Evolutionary conservation across 1,284 basidiomycete genomes (phyloP).

Genomic region (Polyporus tsugae): DNA sequence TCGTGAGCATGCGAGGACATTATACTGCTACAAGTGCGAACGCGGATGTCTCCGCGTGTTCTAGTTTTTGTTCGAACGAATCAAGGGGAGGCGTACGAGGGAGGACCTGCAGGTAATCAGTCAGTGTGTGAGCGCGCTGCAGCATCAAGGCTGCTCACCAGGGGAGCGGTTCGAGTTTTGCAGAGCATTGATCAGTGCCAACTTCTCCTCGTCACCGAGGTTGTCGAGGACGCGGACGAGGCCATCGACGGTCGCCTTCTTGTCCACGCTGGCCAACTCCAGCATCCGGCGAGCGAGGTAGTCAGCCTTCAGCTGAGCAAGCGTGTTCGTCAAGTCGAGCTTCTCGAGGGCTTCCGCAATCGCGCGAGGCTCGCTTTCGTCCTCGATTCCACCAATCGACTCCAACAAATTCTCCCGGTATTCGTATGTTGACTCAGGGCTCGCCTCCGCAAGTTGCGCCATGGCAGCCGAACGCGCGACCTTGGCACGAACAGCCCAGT

Average conservation of each 20-base stretch:
- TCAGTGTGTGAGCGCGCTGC: not conserved
- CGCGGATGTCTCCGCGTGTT: slow-evolving; percentile 6
- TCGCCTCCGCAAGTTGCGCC: slow-evolving; percentile 63
- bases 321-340: slow-evolving; percentile 67
- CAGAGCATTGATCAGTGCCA: slow-evolving; percentile 65
- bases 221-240: slow-evolving; percentile 73
- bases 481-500: slow-evolving; percentile 91
- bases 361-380: slow-evolving; percentile 59
- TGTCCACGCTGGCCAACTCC: slow-evolving; percentile 70
- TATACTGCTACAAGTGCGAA: slow-evolving; percentile 21
- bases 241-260: slow-evolving; percentile 74
- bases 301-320: slow-evolving; percentile 70
- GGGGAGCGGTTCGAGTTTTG: slow-evolving; percentile 63
- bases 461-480: slow-evolving; percentile 73
- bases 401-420: slow-evolving; percentile 67
- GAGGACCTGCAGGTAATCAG: slow-evolving; percentile 31
- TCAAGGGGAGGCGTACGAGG: slow-evolving; percentile 37
- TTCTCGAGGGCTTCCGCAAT: slow-evolving; percentile 71
- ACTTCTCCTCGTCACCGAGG: slow-evolving; percentile 77
- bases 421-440: slow-evolving; percentile 67
- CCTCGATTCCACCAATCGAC: slow-evolving; percentile 62
- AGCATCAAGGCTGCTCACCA: slow-evolving; percentile 44
- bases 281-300: slow-evolving; percentile 68
- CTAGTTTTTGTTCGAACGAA: not conserved
- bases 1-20: not conserved